Evolutionary conservation across 1,139 yeast genomes (phyloP), one percentile per base, ranked within the genome.

Genomic region (Arxiozyma bovina): DNA sequence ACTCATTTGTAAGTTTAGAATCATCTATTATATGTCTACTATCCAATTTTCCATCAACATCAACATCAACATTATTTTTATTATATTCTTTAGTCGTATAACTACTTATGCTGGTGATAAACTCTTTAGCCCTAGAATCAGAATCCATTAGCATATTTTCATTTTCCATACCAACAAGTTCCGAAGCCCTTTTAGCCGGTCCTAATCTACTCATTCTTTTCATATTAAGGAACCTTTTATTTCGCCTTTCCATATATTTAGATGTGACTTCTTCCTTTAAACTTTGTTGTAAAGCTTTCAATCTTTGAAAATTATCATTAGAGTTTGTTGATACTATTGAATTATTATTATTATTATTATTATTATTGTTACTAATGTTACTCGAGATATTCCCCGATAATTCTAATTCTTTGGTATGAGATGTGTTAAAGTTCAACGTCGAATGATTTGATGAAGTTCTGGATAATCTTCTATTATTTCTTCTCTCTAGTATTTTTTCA

Each of bases 131-230:
- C 21, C n/a, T 17, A 21, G 20, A 20, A 43, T 43, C 38, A 18
- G 42, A n/a, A 11, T 42, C 18, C 30, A 34, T 18, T 25, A 30
- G 12, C 20, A 21, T 9, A 41, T 42, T 11, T 18, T 47, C 46
- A 42, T 41, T 41, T 38, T 50, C 53, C 21, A 43, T 27, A 17
- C 18, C 43, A 20, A 46, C 20, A 21, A 51, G 15, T 12, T 55
- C 54, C 4, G 61, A 58, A 0, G 71, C 63, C 55, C 76, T 66
- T 56, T 71, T 71, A 1, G 76, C 74, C 1, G 75, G 75, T 0
- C 76, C 76, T 21, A 73, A 56, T 17, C 66, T 61, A 5, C 67
- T 63, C 46, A 60, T 55, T 51, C 69, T 57, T 23, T 60, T 58
- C 22, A 63, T 61, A 48, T 59, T 60, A 23, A 65, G 57, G 52